Conservation (phyloP, 257 asterid genomes). For the Capsicum pubescens region DNA sequence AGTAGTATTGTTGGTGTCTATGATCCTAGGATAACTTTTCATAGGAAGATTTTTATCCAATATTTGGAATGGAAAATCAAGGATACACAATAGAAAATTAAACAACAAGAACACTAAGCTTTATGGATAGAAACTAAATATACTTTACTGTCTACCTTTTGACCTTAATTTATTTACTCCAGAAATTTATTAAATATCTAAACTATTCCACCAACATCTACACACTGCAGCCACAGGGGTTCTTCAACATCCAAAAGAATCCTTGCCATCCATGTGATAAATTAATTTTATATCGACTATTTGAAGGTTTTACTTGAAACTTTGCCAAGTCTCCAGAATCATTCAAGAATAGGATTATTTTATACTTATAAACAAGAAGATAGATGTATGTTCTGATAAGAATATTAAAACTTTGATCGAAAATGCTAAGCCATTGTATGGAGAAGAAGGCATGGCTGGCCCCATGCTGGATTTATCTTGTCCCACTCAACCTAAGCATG, state of each 20-base stretch:
- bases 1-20: slow-evolving; percentile 82
- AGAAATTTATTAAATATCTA: background rate
- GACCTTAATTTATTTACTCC: background rate
- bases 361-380: slow-evolving; percentile 4
- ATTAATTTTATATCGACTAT: background rate
- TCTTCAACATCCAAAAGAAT: background rate
- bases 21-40: slow-evolving; percentile 98
- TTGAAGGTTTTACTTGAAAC: background rate
- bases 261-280: background rate
- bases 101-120: background rate
- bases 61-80: slow-evolving; percentile 51
- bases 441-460: slow-evolving; percentile 98
- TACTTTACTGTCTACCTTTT: background rate
- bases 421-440: slow-evolving; percentile 98
- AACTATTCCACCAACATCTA: slow-evolving; percentile 3
- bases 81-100: slow-evolving; percentile 26
- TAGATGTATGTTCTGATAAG: slow-evolving; percentile 30
- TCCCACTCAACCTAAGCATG: slow-evolving; percentile 93
- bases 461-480: slow-evolving; percentile 99
- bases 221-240: background rate
- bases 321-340: background rate
- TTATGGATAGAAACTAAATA: background rate
- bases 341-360: background rate
- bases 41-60: slow-evolving; percentile 88
- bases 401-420: slow-evolving; percentile 93